Percentiles rank a stretch among this genome's conserved stretches.
phyloP scores from a whole-genome alignment of 805 yeast species.

The Debaryomyces prosopidis region DNA sequence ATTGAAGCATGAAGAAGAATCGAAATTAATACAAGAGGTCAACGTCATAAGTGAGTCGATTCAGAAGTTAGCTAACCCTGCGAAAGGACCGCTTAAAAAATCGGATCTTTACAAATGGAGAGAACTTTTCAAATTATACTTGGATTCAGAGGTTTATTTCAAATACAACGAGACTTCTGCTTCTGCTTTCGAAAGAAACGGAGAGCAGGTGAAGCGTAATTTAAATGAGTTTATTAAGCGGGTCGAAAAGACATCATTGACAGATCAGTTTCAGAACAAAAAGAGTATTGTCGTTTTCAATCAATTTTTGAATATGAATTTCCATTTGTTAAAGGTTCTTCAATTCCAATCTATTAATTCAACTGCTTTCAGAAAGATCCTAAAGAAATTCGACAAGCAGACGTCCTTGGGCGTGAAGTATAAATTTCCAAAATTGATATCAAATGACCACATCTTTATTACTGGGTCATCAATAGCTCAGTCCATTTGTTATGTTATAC shows the following conservation, averaged over 20 bases:
- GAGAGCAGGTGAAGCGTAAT: conserved; percentile 47
- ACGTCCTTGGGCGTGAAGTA: conserved; percentile 53
- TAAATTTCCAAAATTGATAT: conserved; percentile 46
- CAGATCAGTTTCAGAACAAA: conserved; percentile 46
- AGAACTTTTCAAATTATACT: conserved; percentile 60
- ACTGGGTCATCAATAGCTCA: conserved; percentile 52
- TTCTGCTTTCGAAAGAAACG: conserved; percentile 45
- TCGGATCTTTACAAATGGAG: conserved; percentile 71
- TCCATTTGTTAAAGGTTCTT: conserved; percentile 53
- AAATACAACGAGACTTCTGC: conserved; percentile 45
- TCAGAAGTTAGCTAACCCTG: conserved; percentile 39
- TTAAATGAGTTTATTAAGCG: conserved; percentile 40
- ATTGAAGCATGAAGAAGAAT: conserved; percentile 44
- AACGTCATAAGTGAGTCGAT: conserved; percentile 41
- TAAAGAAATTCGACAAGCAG: conserved; percentile 75
- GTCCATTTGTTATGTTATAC: conserved; percentile 55
- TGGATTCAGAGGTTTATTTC: conserved; percentile 67
- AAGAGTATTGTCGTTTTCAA: conserved; percentile 46
- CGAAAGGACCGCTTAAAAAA: conserved; percentile 21
- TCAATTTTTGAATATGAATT: conserved; percentile 54
- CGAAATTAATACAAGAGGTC: conserved; percentile 42
- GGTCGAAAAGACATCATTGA: conserved; percentile 37
- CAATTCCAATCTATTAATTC: conserved; percentile 63
- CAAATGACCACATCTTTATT: conserved; percentile 42
- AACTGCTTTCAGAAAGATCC: conserved; percentile 64